These are phyloP conservation scores for Senna siamea DNA, from an alignment of 306 rosid species.

Conservation along the genomic window DNA sequence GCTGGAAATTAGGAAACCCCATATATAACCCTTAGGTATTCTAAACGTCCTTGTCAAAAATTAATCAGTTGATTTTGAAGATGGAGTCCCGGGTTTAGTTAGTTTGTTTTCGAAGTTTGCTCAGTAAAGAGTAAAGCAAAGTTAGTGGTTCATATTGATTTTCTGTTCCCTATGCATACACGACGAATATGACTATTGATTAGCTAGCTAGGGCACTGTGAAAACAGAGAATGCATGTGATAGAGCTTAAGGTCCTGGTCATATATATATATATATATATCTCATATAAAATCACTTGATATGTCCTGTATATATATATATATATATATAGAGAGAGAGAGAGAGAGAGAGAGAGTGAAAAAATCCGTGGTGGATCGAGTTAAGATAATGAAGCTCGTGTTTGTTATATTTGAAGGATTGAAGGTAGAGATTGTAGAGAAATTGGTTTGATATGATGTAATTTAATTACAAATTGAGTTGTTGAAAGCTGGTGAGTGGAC, in stretches of 20 bases:
- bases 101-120: background rate
- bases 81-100: background rate
- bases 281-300: too few relatives aligned
- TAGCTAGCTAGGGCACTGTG: background rate
- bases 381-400: background rate
- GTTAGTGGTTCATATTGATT: background rate
- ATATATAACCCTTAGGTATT: background rate
- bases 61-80: conserved; percentile 20
- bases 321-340: too few relatives aligned
- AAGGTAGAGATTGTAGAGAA: background rate
- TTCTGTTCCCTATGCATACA: background rate
- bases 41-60: conserved; percentile 15
- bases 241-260: background rate
- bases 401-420: background rate
- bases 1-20: background rate
- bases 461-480: background rate
- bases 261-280: too few relatives aligned
- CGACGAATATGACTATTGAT: background rate
- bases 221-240: background rate
- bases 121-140: conserved; percentile 6
- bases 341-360: too few relatives aligned
- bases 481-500: background rate
- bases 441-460: background rate
- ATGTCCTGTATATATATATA: too few relatives aligned
- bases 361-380: background rate